Base-by-base conservation (phyloP, 1,284 basidiomycete species). In the Ceratobasidium sp. region DNA sequence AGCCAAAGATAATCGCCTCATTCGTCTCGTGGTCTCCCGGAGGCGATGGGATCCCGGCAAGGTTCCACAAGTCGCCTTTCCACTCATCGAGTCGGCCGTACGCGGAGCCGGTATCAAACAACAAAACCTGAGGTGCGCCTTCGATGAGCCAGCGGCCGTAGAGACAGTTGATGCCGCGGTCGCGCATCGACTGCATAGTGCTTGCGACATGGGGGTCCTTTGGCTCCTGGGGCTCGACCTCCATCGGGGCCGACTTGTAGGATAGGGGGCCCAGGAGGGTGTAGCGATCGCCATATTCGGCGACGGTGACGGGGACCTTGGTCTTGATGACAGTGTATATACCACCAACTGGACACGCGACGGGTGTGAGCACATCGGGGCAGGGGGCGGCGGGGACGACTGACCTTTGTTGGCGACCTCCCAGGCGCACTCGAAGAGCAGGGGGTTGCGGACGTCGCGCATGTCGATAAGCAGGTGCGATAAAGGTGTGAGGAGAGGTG, bases 291-390 rank as follows among this genome's bases (percentile, higher is more conserved):
- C 94, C 93, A 84, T 92, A 98, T 84, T 98, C 96, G 79, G 92
- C 91, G 81, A 97, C 94, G 79, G 97, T 98, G 84, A 99, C 95
- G 77, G 97, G 97, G 70, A 98, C 96, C 84, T 99, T 99, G 76
- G 97, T 99, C 87, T 98, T 98, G 85, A 99, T 98, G 86, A 99
- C 97, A 79, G 97, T 99, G 89, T 99, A 99, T 86, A 98, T 98
- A 79, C 97, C 97, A 81, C 97, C 97, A 84, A 99, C 97, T 86
- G 78, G 22, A 62, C 65, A 34, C 59, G 68, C 25, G 62, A 68
- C 13, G 25, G 43, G 71, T 25, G 22, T 68, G 25, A 61, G 75
- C 19, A 51, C 34, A 15, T 37, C 29, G 49, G 43, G 49, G 54
- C 32, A 51, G 76, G 37, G 32, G 37, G n/a, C 29, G 65, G 62